Evolutionary conservation across 805 yeast genomes (phyloP).

Genomic region (Ogataea thermomethanolica): DNA sequence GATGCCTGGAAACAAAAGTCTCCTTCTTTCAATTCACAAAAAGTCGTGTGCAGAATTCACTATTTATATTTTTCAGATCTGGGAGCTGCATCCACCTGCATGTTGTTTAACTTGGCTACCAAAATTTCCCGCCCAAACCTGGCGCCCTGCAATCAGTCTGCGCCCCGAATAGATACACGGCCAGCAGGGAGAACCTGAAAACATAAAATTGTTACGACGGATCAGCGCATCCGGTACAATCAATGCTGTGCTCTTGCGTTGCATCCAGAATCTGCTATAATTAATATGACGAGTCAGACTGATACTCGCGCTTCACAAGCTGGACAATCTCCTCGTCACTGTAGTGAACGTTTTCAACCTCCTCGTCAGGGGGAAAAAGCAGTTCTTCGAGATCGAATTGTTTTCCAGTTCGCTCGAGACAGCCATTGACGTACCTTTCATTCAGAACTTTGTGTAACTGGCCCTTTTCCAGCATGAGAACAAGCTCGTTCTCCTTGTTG

Average conservation of each 20-base stretch:
- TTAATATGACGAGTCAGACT: neutral
- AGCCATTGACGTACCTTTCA: neutral
- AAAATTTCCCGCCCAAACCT: too few relatives aligned
- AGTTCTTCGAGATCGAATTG: constrained; percentile 28
- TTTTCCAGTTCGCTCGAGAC: constrained; percentile 4
- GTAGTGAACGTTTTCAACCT: constrained; percentile 30
- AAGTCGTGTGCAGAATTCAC: neutral
- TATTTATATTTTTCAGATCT: too few relatives aligned
- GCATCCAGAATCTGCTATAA: too few relatives aligned
- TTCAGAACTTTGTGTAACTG: too few relatives aligned
- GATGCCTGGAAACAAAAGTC: constrained; percentile 5
- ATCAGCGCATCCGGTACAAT: too few relatives aligned
- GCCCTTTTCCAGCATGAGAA: constrained; percentile 14
- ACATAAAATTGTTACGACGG: too few relatives aligned
- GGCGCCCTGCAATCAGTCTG: too few relatives aligned
- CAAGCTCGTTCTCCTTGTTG: constrained; percentile 24
- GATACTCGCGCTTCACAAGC: constrained; percentile 24
- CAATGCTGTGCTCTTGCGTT: too few relatives aligned
- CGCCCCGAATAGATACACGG: too few relatives aligned
- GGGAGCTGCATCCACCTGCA: too few relatives aligned
- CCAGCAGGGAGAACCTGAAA: too few relatives aligned
- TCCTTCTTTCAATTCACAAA: neutral
- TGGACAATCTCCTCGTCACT: constrained; percentile 34
- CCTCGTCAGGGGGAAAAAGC: constrained; percentile 37
- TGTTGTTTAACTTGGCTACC: too few relatives aligned